Evolutionary conservation across 306 rosid genomes (phyloP), one percentile per base, ranked within the genome.

Genomic region (Begonia loranthoides): DNA sequence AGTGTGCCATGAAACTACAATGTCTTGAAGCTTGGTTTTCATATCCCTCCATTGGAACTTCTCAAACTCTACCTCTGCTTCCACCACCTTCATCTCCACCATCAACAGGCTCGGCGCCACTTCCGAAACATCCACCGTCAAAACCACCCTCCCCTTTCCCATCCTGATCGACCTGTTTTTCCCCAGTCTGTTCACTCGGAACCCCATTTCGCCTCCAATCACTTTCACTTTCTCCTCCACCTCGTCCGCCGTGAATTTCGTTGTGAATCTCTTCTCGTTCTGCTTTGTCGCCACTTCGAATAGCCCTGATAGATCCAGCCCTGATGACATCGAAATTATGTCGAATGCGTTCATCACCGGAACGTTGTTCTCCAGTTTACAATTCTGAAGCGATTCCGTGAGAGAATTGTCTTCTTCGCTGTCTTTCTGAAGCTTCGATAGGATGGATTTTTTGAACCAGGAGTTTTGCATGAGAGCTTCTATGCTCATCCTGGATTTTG

Each of bases 321-420:
- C 97, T 39, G 97, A 78, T 1, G 97, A 85, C 79, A 89, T 67
- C 2, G 90, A 84, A 21, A 89, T 89, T 61, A 89, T 82, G n/a
- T 89, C 81, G n/a, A 89, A 89, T 0, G 97, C 97, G 47, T 85
- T 89, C 73, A 66, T 58, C 13, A 73, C 76, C 8, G 72, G 52
- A 15, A 57, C 57, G 11, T 45, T 62, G 40, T 4, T 43, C 0
- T 55, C 65, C 2, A 36, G 5, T 19, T 61, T 69, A 28, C 48
- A 55, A 12, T 68, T 54, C 15, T 51, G 47, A n/a, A 63, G 58
- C 3, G 69, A 49, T 47, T 66, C 69, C 9, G 74, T 67, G 4
- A 60, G 22, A 40, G 36, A 3, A 7, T 67, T 75, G 62, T 45
- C n/a, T 14, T 57, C 33, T 1, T 16, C 19, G 44, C 41, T 9